Evolutionary conservation across 139 green algal genomes (phyloP).

Genomic region (Tetradesmus lagerheimii): DNA sequence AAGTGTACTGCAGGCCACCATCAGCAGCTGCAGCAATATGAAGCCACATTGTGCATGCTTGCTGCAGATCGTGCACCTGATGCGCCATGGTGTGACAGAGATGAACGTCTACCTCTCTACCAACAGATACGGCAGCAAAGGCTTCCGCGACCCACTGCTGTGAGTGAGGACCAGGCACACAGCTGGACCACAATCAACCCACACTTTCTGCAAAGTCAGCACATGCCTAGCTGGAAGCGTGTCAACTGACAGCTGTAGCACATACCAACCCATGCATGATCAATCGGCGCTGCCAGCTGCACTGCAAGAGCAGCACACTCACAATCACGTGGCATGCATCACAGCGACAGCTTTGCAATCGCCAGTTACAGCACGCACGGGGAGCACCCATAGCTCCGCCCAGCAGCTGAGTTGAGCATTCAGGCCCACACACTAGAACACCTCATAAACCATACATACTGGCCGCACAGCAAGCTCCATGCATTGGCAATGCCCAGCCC

Average conservation of each 20-base stretch:
- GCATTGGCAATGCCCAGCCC: no score
- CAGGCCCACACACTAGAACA: no score
- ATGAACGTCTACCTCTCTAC: slow-evolving; percentile 69
- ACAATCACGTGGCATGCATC: no score
- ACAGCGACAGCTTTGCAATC: no score
- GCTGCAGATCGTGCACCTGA: slow-evolving; percentile 51
- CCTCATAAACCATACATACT: no score
- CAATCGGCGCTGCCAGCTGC: neutral
- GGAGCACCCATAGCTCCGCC: no score
- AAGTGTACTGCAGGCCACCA: neutral
- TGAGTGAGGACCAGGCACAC: slow-evolving; percentile 4
- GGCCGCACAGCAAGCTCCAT: no score
- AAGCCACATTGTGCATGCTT: neutral
- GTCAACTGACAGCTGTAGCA: neutral
- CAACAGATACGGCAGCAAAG: slow-evolving; percentile 23
- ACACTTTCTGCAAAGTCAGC: no score
- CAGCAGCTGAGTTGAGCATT: no score
- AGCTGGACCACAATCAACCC: neutral
- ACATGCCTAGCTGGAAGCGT: no score
- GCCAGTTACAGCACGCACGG: no score
- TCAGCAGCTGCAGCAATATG: neutral
- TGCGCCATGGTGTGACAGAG: slow-evolving; percentile 49
- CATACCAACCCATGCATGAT: neutral
- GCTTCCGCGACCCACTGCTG: slow-evolving; percentile 58
- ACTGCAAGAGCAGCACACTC: neutral